Evolutionary conservation across 108 stramenopile genomes (phyloP).

Genomic region (Cyclotella atomus): DNA sequence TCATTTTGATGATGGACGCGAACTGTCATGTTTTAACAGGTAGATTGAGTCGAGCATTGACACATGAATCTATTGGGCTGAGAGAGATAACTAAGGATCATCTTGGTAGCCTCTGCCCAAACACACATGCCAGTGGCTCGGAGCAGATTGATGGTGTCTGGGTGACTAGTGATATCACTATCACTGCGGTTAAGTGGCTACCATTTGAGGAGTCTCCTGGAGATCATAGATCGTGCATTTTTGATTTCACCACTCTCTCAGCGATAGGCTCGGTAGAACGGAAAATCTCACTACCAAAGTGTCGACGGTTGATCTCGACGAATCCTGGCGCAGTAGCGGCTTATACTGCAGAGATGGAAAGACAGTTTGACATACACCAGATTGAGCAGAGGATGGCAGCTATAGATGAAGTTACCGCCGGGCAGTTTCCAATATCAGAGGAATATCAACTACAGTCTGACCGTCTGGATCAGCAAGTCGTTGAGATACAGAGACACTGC

Average conservation of each 20-base stretch:
- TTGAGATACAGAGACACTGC: neutral
- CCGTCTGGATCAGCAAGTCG: neutral
- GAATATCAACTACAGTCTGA: neutral
- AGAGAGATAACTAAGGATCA: conserved; percentile 1
- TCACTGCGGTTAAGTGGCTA: conserved; percentile 5
- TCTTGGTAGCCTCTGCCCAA: neutral
- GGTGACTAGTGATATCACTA: neutral
- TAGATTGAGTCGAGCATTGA: neutral
- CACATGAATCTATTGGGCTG: neutral
- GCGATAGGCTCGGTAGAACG: neutral
- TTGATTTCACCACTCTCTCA: conserved; percentile 6
- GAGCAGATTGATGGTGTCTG: neutral
- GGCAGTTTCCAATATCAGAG: neutral
- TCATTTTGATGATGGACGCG: conserved; percentile 10
- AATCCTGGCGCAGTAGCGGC: neutral
- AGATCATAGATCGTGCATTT: conserved; percentile 5
- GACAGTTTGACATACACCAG: neutral
- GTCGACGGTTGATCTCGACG: neutral
- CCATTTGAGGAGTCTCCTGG: neutral
- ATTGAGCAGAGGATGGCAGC: neutral
- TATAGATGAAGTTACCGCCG: neutral
- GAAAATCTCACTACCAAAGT: neutral
- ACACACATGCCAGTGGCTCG: neutral
- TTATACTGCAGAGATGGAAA: neutral
- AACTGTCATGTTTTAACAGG: neutral